Conservation (phyloP, 2,329 filamentous ascomycete genomes). For the Diaporthe aspalathi region DNA sequence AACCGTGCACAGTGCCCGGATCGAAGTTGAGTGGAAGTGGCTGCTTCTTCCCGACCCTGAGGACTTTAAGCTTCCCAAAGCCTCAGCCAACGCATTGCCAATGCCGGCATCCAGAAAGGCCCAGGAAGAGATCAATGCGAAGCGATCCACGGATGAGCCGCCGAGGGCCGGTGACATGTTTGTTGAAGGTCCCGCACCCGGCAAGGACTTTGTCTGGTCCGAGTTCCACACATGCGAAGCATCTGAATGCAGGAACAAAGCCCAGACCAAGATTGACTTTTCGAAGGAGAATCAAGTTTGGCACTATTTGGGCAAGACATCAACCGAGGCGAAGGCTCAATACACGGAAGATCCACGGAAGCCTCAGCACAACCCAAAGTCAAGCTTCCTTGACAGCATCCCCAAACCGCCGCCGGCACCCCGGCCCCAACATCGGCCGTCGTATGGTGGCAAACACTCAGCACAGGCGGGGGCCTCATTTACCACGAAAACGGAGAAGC, state of each 20-base stretch:
- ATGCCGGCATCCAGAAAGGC: slow-evolving; percentile 73
- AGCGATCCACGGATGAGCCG: slow-evolving; percentile 69
- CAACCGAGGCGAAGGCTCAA: slow-evolving; percentile 90
- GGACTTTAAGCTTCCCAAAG: slow-evolving; percentile 79
- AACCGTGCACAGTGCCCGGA: slow-evolving; percentile 68
- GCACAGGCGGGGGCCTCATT: slow-evolving; percentile 33
- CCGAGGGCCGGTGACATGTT: slow-evolving; percentile 76
- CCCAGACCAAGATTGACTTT: slow-evolving; percentile 77
- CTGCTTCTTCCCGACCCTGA: slow-evolving; percentile 77
- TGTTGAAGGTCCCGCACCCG: slow-evolving; percentile 56
- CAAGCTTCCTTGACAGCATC: slow-evolving; percentile 79
- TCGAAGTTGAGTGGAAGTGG: slow-evolving; percentile 89
- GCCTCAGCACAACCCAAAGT: slow-evolving; percentile 73
- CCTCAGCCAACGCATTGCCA: slow-evolving; percentile 77
- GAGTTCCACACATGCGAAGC: slow-evolving; percentile 79
- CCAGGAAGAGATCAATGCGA: slow-evolving; percentile 75
- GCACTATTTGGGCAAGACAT: slow-evolving; percentile 87
- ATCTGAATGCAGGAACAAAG: slow-evolving; percentile 57
- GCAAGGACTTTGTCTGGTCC: slow-evolving; percentile 71
- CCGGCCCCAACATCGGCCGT: slow-evolving; percentile 40
- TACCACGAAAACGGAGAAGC: slow-evolving; percentile 54
- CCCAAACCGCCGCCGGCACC: slow-evolving; percentile 54
- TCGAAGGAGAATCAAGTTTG: slow-evolving; percentile 80
- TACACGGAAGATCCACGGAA: slow-evolving; percentile 82
- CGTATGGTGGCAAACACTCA: slow-evolving; percentile 40